Conservation (phyloP, 768 basidiomycete species). For the Boletus coccyginus region DNA sequence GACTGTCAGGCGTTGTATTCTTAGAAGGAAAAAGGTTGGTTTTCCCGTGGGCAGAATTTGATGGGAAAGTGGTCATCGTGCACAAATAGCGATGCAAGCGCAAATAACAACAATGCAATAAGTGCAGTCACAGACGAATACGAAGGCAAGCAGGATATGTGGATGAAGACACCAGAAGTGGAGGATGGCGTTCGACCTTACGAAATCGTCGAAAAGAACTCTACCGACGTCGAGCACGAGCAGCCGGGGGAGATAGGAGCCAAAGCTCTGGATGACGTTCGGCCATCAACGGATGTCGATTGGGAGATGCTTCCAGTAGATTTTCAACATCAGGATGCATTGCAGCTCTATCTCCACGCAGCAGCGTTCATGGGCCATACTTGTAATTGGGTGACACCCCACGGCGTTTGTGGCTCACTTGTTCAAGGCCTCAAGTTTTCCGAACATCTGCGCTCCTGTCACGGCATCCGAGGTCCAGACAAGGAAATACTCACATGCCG, state of each 20-base stretch:
- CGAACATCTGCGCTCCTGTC: constrained; percentile 21
- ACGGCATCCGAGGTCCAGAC: constrained; percentile 21
- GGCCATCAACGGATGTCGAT: too few species aligned
- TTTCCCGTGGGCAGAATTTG: neutral
- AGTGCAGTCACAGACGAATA: neutral
- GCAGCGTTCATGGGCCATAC: neutral
- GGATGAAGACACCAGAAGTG: too few species aligned
- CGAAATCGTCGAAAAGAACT: too few species aligned
- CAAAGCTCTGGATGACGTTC: too few species aligned
- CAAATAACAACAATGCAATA: neutral
- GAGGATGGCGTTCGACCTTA: too few species aligned
- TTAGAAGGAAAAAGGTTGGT: neutral
- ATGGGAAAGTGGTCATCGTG: neutral
- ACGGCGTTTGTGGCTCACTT: neutral
- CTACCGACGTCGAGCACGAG: too few species aligned
- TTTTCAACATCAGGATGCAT: neutral
- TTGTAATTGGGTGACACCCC: constrained; percentile 16
- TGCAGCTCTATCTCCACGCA: neutral
- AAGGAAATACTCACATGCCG: constrained; percentile 2
- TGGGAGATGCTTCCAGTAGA: too few species aligned
- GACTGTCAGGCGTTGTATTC: constrained; percentile 1
- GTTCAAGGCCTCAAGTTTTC: constrained; percentile 12
- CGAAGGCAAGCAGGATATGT: neutral
- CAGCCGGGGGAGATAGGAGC: too few species aligned
- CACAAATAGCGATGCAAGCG: neutral